phyloP scores from a whole-genome alignment of 1,284 basidiomycete species.

The Moesziomyces globuligerus region DNA sequence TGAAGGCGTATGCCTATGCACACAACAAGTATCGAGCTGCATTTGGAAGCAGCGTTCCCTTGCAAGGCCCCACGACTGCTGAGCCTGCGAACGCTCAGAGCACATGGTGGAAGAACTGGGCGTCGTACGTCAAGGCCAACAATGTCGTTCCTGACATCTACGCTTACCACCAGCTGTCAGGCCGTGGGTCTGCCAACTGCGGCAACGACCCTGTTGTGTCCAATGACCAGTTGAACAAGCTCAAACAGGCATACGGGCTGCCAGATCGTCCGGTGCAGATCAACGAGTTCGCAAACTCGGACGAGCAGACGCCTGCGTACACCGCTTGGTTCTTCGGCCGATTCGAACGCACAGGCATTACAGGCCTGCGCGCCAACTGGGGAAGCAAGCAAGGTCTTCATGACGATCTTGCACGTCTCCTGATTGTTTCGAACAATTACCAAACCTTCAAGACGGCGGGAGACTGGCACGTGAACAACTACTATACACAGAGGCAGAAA shows the following conservation, averaged over 20 bases:
- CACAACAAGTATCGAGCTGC: background rate
- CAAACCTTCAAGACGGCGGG: constrained; percentile 1
- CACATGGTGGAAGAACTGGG: constrained; percentile 9
- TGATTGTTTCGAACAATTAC: background rate
- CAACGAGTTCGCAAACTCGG: constrained; percentile 7
- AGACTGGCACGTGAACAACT: constrained; percentile 5
- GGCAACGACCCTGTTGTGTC: constrained; percentile 11
- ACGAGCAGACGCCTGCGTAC: constrained; percentile 13
- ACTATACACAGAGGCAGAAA: constrained; percentile 1
- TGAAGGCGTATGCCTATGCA: constrained; percentile 2
- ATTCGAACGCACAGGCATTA: constrained; percentile 2
- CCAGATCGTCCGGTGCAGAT: constrained; percentile 9
- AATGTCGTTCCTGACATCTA: constrained; percentile 8
- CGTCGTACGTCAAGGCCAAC: constrained; percentile 3
- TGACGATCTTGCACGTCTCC: constrained; percentile 7
- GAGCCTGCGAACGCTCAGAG: constrained; percentile 1
- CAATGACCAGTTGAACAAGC: background rate
- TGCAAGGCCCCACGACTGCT: constrained; percentile 7
- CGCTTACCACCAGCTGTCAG: constrained; percentile 5
- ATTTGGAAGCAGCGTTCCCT: background rate
- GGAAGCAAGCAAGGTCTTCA: constrained; percentile 1
- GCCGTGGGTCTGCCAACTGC: background rate
- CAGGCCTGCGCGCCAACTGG: constrained; percentile 12
- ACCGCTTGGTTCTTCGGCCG: constrained; percentile 4
- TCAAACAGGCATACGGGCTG: constrained; percentile 1